Evolutionary conservation across 1,284 basidiomycete genomes (phyloP).

Genomic region (Meira nashicola): DNA sequence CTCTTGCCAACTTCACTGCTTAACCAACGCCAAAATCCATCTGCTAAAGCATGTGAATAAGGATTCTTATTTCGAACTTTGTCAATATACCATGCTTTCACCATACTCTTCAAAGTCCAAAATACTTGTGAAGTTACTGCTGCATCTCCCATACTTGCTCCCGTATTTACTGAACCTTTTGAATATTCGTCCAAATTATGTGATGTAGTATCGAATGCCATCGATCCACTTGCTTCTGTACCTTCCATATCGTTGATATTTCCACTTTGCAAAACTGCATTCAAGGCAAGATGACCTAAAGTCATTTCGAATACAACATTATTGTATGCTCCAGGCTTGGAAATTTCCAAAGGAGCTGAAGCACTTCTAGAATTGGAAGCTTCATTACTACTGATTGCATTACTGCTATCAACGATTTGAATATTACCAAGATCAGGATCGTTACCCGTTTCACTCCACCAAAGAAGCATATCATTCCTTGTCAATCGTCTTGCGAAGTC

Average conservation of each 20-base stretch:
- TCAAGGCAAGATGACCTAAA: conserved; percentile 85
- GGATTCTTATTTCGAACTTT: conserved; percentile 64
- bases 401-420: conserved; percentile 61
- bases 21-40: conserved; percentile 98
- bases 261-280: conserved; percentile 88
- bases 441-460: conserved; percentile 73
- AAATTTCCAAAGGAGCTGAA: conserved; percentile 66
- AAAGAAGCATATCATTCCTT: conserved; percentile 83
- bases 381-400: not conserved
- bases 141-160: conserved; percentile 70
- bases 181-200: conserved; percentile 88
- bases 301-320: conserved; percentile 89
- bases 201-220: conserved; percentile 80
- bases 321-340: conserved; percentile 77
- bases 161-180: conserved; percentile 66
- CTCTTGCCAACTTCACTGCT: conserved; percentile 60
- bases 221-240: conserved; percentile 61
- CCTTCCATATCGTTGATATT: conserved; percentile 96
- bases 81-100: conserved; percentile 88
- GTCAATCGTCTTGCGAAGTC: conserved; percentile 81
- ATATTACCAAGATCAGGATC: conserved; percentile 89
- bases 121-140: conserved; percentile 88
- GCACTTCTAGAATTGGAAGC: not conserved
- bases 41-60: conserved; percentile 58
- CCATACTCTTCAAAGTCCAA: conserved; percentile 76